Evolutionary conservation across 768 basidiomycete species (phyloP), one percentile per base, ranked within the genome.

Genomic region (Fomitopsis pulvina): DNA sequence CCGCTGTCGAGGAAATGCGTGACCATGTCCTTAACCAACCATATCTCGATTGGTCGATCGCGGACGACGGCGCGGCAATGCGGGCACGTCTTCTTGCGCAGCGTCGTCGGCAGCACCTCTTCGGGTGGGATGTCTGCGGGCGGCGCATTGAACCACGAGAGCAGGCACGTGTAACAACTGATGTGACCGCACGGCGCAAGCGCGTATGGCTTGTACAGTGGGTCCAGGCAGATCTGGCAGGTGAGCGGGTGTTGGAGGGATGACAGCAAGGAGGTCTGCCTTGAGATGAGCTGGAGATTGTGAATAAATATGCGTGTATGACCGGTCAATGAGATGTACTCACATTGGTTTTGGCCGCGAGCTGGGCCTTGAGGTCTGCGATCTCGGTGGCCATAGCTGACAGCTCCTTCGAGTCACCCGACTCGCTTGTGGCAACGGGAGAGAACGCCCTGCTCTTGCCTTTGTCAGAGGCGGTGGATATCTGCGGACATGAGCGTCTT

Each of bases 211-310:
- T 77, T 79, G 62, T 84, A 72, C 63, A 91, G 71, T 21, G 86
- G 68, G 57, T 88, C 86, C 24, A 89, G 70, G 60, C 88, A 91
- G 53, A 91, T 83, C 63, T 89, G 85, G 52, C 88, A 91, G 11
- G 79, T 85, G 22, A 87, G 63, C 0, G 82, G 74, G 53, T 84
- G 80, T 8, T 81, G 78, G 38, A 87, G 57, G 49, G 79, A 70
- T 3, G 63, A 61, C n/a, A 86, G 56, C 21, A 80, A 67, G 8
- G 67, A 57, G 66, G 81, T 72, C 54, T 88, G 80, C 52, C 71
- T 70, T 20, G 68, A 57, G 34, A 85, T 37, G 29, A 50, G 55
- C 53, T 57, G 45, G 10, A 24, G 18, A 7, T 7, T 0, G 6
- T 12, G 34, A n/a, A 1, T 28, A 5, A 0, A 29, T n/a, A 12